Percentiles rank a stretch among this genome's conserved stretches.
Evolutionary conservation across 2,329 filamentous ascomycete genomes (phyloP).

Genomic region (Akanthomyces uredinophilus): DNA sequence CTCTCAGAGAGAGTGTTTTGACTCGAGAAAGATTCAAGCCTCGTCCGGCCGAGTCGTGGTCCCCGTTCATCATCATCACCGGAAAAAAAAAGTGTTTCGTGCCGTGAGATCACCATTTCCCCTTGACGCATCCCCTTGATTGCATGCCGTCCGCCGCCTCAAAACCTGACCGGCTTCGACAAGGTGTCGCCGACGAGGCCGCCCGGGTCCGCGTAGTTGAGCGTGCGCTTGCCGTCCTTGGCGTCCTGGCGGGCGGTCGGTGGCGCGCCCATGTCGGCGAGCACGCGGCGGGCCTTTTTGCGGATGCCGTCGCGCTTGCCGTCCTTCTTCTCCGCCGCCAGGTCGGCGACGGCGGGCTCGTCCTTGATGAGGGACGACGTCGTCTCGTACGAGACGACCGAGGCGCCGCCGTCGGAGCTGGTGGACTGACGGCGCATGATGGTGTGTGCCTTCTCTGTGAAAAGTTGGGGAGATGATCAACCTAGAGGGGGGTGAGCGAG

Average conservation of each 20-base stretch:
- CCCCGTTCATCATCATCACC: too few species aligned
- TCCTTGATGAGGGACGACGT: slow-evolving; percentile 27
- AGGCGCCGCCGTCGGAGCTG: slow-evolving; percentile 28
- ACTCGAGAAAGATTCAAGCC: too few species aligned
- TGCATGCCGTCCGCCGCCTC: too few species aligned
- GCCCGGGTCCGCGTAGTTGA: slow-evolving; percentile 25
- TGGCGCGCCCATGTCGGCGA: slow-evolving; percentile 29
- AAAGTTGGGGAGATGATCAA: too few species aligned
- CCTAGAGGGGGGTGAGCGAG: too few species aligned
- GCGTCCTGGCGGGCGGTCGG: slow-evolving; percentile 29
- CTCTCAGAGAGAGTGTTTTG: too few species aligned
- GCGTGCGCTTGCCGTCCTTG: slow-evolving; percentile 26
- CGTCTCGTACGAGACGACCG: slow-evolving; percentile 27
- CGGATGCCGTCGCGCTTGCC: slow-evolving; percentile 23
- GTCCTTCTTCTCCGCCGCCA: background rate
- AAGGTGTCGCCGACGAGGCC: slow-evolving; percentile 22
- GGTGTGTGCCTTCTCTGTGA: background rate
- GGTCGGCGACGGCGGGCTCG: background rate
- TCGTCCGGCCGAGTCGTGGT: too few species aligned
- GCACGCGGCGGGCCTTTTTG: slow-evolving; percentile 30
- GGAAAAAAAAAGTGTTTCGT: too few species aligned
- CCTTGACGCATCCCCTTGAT: too few species aligned
- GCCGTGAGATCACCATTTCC: too few species aligned
- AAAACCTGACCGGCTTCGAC: slow-evolving; percentile 1
- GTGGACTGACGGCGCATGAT: slow-evolving; percentile 23